A percentile compares a stretch with the other conserved stretches of the same genome.
phyloP scores from a whole-genome alignment of 768 basidiomycete genomes.

The Pulveroboletus sp. region DNA sequence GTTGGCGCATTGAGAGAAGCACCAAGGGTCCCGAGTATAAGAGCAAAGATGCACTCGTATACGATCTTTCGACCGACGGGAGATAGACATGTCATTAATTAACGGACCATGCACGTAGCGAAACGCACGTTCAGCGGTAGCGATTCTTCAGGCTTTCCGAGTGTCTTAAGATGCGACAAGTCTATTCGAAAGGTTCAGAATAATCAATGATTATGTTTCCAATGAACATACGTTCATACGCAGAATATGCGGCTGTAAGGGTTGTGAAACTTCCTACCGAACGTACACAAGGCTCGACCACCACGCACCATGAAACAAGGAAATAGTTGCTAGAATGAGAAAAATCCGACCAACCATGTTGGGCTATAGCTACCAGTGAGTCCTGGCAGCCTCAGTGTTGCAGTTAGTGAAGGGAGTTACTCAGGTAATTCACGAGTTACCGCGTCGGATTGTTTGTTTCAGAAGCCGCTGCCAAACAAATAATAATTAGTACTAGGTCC shows the following conservation, averaged over 20 bases:
- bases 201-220: slow-evolving; percentile 15
- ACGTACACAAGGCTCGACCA: not conserved
- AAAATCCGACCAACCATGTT: slow-evolving; percentile 48
- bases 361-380: not conserved
- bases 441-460: slow-evolving; percentile 3
- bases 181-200: slow-evolving; percentile 41
- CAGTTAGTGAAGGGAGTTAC: too few relatives aligned
- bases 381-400: not conserved
- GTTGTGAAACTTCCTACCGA: not conserved
- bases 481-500: too few relatives aligned
- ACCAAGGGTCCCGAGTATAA: slow-evolving; percentile 68
- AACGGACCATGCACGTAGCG: not conserved
- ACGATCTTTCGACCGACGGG: slow-evolving; percentile 46
- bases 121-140: slow-evolving; percentile 59
- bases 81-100: not conserved
- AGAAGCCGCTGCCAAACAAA: slow-evolving; percentile 13
- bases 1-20: slow-evolving; percentile 65
- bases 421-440: too few relatives aligned
- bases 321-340: slow-evolving; percentile 43
- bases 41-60: slow-evolving; percentile 58
- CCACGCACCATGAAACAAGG: slow-evolving; percentile 51
- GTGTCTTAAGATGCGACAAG: slow-evolving; percentile 69
- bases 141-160: slow-evolving; percentile 63
- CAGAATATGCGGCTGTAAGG: slow-evolving; percentile 66
- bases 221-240: slow-evolving; percentile 66